Conservation (phyloP, 768 basidiomycete species). For the Lyophyllum decastes region DNA sequence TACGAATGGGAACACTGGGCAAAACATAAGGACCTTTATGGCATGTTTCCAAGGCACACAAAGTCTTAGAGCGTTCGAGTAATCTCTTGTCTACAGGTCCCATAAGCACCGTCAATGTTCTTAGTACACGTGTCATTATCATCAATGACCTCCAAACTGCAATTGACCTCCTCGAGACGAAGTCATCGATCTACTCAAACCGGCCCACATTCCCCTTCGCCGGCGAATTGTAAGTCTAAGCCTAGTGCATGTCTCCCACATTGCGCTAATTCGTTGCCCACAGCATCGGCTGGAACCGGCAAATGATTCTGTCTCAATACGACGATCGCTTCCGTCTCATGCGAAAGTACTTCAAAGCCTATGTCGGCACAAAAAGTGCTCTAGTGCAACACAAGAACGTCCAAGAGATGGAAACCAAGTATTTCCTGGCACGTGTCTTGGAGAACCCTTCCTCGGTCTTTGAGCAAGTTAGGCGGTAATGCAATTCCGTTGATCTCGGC, state of each 20-base stretch:
- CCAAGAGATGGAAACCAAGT: slow-evolving; percentile 16
- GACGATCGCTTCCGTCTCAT: slow-evolving; percentile 19
- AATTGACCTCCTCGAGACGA: slow-evolving; percentile 17
- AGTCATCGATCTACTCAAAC: slow-evolving; percentile 19
- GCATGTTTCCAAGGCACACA: neutral
- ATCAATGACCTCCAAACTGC: slow-evolving; percentile 19
- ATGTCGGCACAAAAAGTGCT: slow-evolving; percentile 15
- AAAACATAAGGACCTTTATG: slow-evolving; percentile 18
- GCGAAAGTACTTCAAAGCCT: slow-evolving; percentile 18
- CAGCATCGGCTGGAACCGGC: slow-evolving; percentile 20
- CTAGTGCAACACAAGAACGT: slow-evolving; percentile 7
- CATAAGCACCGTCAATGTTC: slow-evolving; percentile 16
- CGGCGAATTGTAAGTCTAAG: slow-evolving; percentile 12
- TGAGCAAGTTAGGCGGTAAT: slow-evolving; percentile 16
- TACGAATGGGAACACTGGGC: slow-evolving; percentile 21
- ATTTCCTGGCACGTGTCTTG: slow-evolving; percentile 16
- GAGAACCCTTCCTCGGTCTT: slow-evolving; percentile 10
- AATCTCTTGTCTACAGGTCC: slow-evolving; percentile 6
- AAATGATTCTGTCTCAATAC: slow-evolving; percentile 21
- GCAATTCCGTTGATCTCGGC: neutral
- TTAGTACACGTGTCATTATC: slow-evolving; percentile 17
- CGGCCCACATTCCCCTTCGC: slow-evolving; percentile 18
- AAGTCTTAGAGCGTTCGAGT: neutral
- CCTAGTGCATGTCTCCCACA: neutral
- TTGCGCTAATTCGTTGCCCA: neutral